Base-by-base conservation (phyloP, 495 filamentous ascomycete species). In the Clavariopsis aquatica region DNA sequence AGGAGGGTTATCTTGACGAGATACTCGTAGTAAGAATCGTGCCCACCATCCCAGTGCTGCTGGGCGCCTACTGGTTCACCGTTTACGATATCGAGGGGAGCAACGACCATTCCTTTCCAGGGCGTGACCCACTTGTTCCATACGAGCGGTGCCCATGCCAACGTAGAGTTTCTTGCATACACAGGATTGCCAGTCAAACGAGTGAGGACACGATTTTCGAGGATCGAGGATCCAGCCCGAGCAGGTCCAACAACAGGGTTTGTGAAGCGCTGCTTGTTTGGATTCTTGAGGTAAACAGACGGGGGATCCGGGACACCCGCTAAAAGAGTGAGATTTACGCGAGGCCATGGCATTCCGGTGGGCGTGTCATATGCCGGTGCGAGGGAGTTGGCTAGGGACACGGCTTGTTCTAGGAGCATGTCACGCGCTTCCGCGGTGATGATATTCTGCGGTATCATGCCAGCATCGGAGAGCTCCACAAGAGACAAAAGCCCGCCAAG, bases 261-360 rank as follows among this genome's bases (percentile, higher is more conserved):
- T 23, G 62, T 47, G 60, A 63, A 65, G 13, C 26, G 65, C 4
- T 47, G 62, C 38, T 68, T 70, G n/a, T 55, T 49, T 20, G 70
- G 67, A n/a, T 65, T 23, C 31, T 54, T 45, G 13, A 36, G 1
- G 45, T 59, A 68, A 4, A 69, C 54, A 17, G 36, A 56, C 0
- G 66, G 56, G 13, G 69, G 64, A 26, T 71, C 72, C 1, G 58
- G 52, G 0, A 46, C 52, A 8, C 71, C 72, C 43, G 58, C 15
- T 1, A 62, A 49, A 0, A 51, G 57, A n/a, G 19, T 64, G 56
- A 76, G 74, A 62, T 76, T 55, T 5, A 76, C 66, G 20, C 62
- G 72, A 2, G 74, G 70, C 68, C 68, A 76, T 20, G 71, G 66
- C 63, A 76, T 65, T 2, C 74, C 74, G 7, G 74, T 70, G 9